Percentiles rank a stretch among this genome's conserved stretches.
Evolutionary conservation across 75 land plant species (phyloP).

Genomic region (Picea glauca): DNA sequence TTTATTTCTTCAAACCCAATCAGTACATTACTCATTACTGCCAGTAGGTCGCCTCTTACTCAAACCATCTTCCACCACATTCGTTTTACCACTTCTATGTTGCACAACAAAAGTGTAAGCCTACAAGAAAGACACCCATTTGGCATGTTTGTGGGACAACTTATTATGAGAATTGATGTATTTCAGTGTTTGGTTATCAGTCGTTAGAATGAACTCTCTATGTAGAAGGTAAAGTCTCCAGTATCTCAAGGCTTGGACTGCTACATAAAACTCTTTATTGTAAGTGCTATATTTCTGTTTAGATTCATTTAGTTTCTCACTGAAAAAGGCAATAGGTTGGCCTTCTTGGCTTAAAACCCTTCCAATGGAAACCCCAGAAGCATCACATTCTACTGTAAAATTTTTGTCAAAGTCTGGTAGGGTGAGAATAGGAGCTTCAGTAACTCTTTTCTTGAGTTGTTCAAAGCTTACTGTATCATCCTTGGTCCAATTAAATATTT

Average conservation of each 20-base stretch:
- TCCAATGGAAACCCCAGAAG: slow-evolving; percentile 10
- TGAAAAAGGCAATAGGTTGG: slow-evolving; percentile 3
- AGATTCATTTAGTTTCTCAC: slow-evolving; percentile 2
- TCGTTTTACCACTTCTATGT: neutral
- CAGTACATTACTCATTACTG: no score
- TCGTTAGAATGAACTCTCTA: neutral
- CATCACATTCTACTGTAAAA: slow-evolving; percentile 13
- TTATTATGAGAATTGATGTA: neutral
- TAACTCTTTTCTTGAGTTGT: slow-evolving; percentile 10
- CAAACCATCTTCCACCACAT: neutral
- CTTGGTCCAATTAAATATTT: neutral
- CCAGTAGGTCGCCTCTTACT: neutral
- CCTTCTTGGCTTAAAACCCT: slow-evolving; percentile 3
- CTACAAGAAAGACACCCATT: neutral
- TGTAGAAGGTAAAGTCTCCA: slow-evolving; percentile 13
- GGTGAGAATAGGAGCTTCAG: slow-evolving; percentile 11
- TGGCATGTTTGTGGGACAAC: neutral
- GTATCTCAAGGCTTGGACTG: slow-evolving; percentile 12
- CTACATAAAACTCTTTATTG: slow-evolving; percentile 7
- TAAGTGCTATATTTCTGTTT: slow-evolving; percentile 15
- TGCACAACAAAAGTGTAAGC: neutral
- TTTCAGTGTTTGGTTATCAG: neutral
- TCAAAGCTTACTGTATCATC: neutral
- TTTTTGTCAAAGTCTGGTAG: slow-evolving; percentile 8
- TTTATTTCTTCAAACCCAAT: neutral